Conservation (phyloP, 202 grass and related monocot genomes). For the Setaria italica region DNA sequence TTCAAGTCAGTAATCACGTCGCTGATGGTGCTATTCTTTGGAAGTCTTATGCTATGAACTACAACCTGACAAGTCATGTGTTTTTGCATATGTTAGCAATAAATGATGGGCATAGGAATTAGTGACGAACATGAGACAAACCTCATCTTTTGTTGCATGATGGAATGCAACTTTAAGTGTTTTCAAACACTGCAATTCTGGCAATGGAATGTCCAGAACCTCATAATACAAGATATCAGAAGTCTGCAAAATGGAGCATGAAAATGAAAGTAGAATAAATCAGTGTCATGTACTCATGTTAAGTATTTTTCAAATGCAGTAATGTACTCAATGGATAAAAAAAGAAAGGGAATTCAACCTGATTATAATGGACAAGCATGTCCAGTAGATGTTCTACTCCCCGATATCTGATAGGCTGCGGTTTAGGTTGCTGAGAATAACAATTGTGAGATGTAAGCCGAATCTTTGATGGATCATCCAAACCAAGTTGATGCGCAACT, state of each 20-base stretch:
- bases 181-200: slow-evolving; percentile 93
- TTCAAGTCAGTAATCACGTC: slow-evolving; percentile 93
- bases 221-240: slow-evolving; percentile 99
- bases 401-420: slow-evolving; percentile 87
- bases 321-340: slow-evolving; percentile 9
- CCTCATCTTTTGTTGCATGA: slow-evolving; percentile 94
- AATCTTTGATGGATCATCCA: slow-evolving; percentile 90
- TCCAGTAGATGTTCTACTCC: slow-evolving; percentile 87
- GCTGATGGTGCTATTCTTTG: slow-evolving; percentile 88
- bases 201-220: slow-evolving; percentile 90
- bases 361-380: slow-evolving; percentile 99
- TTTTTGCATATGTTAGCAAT: slow-evolving; percentile 30
- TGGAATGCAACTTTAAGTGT: slow-evolving; percentile 98
- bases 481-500: slow-evolving; percentile 75
- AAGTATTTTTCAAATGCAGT: slow-evolving; percentile 12
- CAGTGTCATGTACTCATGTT: not conserved
- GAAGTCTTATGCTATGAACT: slow-evolving; percentile 88
- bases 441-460: slow-evolving; percentile 96
- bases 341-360: slow-evolving; percentile 54
- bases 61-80: slow-evolving; percentile 62
- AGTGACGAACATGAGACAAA: slow-evolving; percentile 34
- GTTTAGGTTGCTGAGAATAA: slow-evolving; percentile 94
- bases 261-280: slow-evolving; percentile 32
- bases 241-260: slow-evolving; percentile 57
- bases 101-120: slow-evolving; percentile 19